Base-by-base conservation (phyloP, 1,284 basidiomycete genomes). In the Ustilago xerochloae region DNA sequence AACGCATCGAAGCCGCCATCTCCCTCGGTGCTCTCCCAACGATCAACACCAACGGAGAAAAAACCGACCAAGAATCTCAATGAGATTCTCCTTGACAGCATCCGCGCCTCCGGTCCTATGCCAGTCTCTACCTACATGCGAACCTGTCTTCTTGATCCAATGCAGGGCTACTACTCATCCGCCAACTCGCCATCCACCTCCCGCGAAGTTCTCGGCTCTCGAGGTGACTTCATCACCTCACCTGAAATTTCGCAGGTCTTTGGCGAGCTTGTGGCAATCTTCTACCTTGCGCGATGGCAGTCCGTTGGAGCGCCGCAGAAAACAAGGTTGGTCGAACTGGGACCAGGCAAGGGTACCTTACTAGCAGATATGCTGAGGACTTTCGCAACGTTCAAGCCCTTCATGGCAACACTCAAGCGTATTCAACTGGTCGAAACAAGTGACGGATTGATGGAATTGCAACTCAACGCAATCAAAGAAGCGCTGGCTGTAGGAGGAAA, bases 191-290 rank as follows among this genome's bases (percentile, higher is more conserved):
- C 36, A 30, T 13, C 57, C 32, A 55, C 60, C 6, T 62, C 55
- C 1, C 55, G 76, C 24, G 88, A 90, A 38, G 91, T 98, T 3
- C 93, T 99, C 79, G 97, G 97, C 10, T 79, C 89, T 0, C 87
- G 88, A 33, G 97, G 97, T 3, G 97, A 99, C 86, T 99, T 99
- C 80, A 91, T 93, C 38, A 99, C 97, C 1, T 94, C 92, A 71
- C 97, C 97, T 2, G 97, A 99, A 84, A 97, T 99, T 57, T 93
- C 90, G 77, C 95, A 98, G 84, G 90, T 94, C 0, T 99, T 99
- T 84, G 97, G 97, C 69, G 96, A 99, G 90, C 63, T 80, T 9
- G 58, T 78, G 4, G 75, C 80, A 20, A 71, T 82, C 54, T 98
- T 94, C 93, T 87, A 94, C 53, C 84, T 96, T 35, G 91, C 90